Base-by-base conservation (phyloP, 805 yeast genomes). In the Huiozyma naganishii region DNA sequence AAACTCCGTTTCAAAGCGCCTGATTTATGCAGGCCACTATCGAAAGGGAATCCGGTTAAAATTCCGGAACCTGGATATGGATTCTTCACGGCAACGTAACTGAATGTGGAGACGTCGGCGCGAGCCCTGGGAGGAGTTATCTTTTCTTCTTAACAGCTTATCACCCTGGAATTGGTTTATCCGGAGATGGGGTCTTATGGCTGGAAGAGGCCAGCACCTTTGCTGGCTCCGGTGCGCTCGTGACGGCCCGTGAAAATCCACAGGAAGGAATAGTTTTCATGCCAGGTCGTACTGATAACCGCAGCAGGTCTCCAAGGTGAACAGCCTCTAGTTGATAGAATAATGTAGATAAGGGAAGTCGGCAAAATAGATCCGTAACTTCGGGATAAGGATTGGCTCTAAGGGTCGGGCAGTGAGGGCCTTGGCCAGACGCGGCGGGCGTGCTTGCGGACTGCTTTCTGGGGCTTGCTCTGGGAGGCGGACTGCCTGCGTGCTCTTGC, bases 291-390 rank as follows among this genome's bases (percentile, higher is more conserved):
- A 61, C 68, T 62, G 63, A 62, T 63, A 64, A 57, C 68, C 69
- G 68, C 68, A 65, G 67, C 67, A 65, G 68, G 68, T 64, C 68
- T 65, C 68, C 69, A 61, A 65, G 69, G 68, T 63, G 64, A 65
- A 65, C 68, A 62, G 68, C 67, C 68, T 65, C 67, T 64, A 62
- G 68, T 63, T 64, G 67, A 65, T 61, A 64, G 68, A 62, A 63
- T 59, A 61, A 64, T 60, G 67, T 64, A 62, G 68, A 61, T 64
- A 62, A 61, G 67, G 68, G 68, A 65, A 65, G 66, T 64, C 68
- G 66, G 68, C 68, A 64, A 62, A 64, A 59, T 64, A 54, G 66
- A 61, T 64, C 66, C 65, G 67, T 65, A 62, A 62, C 67, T 63
- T 62, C 66, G 67, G 66, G 68, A 64, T 54, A 63, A 64, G 68